Base-by-base conservation (phyloP, 1,139 yeast species). In the Zygoascus sp. region DNA sequence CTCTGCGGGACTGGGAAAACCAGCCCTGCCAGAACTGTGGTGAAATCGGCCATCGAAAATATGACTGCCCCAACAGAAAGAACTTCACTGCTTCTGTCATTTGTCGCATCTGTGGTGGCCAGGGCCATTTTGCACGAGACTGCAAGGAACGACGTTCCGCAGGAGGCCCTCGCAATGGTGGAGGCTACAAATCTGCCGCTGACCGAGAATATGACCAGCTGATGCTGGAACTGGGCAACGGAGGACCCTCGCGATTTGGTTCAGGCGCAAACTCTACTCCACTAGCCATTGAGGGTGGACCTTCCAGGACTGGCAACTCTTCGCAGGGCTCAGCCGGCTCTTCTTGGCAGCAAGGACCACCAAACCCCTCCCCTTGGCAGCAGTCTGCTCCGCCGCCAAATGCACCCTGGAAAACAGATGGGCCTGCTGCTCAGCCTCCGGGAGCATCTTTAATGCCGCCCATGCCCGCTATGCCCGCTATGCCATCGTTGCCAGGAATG, bases 41-140 rank as follows among this genome's bases (percentile, higher is more conserved):
- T 11, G 72, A 79, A 47, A 64, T 72, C 46, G 89, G 88, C 1
- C 89, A 83, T 57, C 71, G 75, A 44, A 72, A 75, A 53, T 75
- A 71, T 59, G 82, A 79, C 35, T 82, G 89, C 61, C 84, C 87
- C 3, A 69, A 71, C 53, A 71, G 69, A 58, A 74, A 67, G 58
- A 75, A 72, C 57, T 70, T 76, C 60, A 74, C 82, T 19, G 73
- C 81, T 8, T 74, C 71, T 46, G 72, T 90, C 42, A 76, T 83
- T 17, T 92, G 97, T 68, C 74, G 79, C 37, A 72, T 73, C 19
- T 92, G 97, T 74, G 95, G 95, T 2, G 77, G 77, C 46, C 72
- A 77, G 23, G 98, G 97, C 0, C 97, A 92, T 68, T 80, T 82
- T 58, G 89, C 95, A 0, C 74, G 90, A 50, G 97, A 92, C 67